A percentile compares a stretch with the other conserved stretches of the same genome.
Evolutionary conservation across 768 basidiomycete genomes (phyloP).

Genomic region (Serpula lacrymans): DNA sequence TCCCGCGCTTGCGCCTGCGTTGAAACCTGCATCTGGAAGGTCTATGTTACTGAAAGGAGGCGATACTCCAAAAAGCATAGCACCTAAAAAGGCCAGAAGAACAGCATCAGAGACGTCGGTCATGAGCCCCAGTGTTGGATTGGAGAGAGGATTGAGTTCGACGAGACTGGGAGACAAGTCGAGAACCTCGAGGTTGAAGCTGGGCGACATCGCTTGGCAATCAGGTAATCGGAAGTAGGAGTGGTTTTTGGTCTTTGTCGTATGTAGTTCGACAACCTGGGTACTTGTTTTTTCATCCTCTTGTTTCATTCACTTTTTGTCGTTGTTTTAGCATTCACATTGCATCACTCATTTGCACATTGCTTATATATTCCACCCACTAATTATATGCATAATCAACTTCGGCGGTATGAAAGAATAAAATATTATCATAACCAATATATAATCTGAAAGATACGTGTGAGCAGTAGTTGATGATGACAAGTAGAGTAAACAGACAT

Average conservation of each 20-base stretch:
- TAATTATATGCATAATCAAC: too few relatives aligned
- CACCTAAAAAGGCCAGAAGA: constrained; percentile 63
- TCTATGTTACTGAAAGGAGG: constrained; percentile 22
- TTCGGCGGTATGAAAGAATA: too few relatives aligned
- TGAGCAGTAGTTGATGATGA: not conserved
- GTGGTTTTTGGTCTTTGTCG: too few relatives aligned
- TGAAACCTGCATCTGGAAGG: constrained; percentile 48
- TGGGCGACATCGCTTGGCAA: constrained; percentile 68
- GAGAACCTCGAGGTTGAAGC: constrained; percentile 43
- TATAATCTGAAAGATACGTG: not conserved
- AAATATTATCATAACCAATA: not conserved
- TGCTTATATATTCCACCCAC: constrained; percentile 13
- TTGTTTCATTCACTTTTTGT: constrained; percentile 17
- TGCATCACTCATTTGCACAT: constrained; percentile 30
- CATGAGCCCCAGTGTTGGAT: constrained; percentile 14
- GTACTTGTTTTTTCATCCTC: constrained; percentile 7
- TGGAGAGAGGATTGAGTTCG: constrained; percentile 9
- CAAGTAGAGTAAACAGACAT: not conserved
- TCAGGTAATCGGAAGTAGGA: constrained; percentile 21
- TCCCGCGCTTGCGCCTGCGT: constrained; percentile 68
- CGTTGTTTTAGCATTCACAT: constrained; percentile 15
- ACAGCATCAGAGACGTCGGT: constrained; percentile 67
- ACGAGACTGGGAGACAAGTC: constrained; percentile 32
- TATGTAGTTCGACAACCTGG: too few relatives aligned
- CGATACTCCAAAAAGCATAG: constrained; percentile 44